Conservation (phyloP, 306 rosid species). For the Quercus agrifolia region DNA sequence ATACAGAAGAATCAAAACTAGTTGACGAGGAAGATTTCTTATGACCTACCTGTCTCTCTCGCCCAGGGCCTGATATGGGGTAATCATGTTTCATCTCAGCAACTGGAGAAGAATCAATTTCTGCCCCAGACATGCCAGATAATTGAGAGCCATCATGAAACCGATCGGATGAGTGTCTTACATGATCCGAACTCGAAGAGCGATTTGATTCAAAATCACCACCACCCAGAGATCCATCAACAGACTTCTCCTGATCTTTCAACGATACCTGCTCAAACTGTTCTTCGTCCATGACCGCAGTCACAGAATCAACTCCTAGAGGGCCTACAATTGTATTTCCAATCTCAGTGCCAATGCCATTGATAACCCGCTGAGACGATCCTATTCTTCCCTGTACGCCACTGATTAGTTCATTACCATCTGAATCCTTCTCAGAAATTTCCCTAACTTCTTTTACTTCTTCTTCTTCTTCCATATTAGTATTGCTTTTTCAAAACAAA, state of each 20-base stretch:
- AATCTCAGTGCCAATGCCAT: slow-evolving; percentile 25
- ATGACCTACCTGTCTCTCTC: slow-evolving; percentile 42
- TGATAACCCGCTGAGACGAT: slow-evolving; percentile 28
- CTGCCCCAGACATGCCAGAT: slow-evolving; percentile 31
- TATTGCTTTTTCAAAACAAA: neutral
- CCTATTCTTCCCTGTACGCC: slow-evolving; percentile 28
- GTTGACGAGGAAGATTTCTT: slow-evolving; percentile 44
- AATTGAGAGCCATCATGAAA: slow-evolving; percentile 45
- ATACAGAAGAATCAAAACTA: slow-evolving; percentile 50
- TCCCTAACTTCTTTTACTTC: slow-evolving; percentile 41
- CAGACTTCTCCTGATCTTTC: slow-evolving; percentile 60
- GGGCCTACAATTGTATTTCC: slow-evolving; percentile 18
- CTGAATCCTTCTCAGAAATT: slow-evolving; percentile 36
- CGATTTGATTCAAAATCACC: slow-evolving; percentile 33
- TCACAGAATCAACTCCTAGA: slow-evolving; percentile 32
- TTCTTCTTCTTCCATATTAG: slow-evolving; percentile 76
- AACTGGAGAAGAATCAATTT: slow-evolving; percentile 46
- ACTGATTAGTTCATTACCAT: slow-evolving; percentile 28
- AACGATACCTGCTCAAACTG: slow-evolving; percentile 71
- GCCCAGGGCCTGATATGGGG: slow-evolving; percentile 37
- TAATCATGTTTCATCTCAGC: slow-evolving; percentile 39
- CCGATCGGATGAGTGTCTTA: slow-evolving; percentile 36
- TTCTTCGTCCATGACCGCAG: slow-evolving; percentile 33
- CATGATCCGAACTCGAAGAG: slow-evolving; percentile 46
- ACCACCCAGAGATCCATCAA: slow-evolving; percentile 19